Conservation (phyloP, 768 basidiomycete genomes). For the Trametes elegans region DNA sequence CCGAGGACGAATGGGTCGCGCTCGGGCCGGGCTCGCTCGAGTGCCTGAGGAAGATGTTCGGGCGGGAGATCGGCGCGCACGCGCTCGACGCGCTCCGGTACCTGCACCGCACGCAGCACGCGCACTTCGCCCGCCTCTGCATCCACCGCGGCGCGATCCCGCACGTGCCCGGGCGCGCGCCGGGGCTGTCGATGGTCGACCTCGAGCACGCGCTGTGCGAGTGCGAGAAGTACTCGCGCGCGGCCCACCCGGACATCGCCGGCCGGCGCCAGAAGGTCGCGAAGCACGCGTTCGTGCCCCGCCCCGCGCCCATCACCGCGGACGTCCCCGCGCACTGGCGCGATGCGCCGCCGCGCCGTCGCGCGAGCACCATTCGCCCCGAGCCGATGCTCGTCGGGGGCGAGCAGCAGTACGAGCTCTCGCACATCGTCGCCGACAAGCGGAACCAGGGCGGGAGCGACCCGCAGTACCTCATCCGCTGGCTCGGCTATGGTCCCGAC, state of each 20-base stretch:
- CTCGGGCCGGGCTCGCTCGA: conserved; percentile 65
- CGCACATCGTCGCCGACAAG: conserved; percentile 32
- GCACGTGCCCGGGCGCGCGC: conserved; percentile 19
- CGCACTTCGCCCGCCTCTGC: conserved; percentile 61
- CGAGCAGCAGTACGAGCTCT: conserved; percentile 28
- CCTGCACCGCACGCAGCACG: conserved; percentile 55
- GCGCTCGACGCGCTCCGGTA: conserved; percentile 63
- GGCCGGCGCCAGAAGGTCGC: conserved; percentile 36
- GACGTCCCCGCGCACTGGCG: conserved; percentile 28
- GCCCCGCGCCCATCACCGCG: conserved; percentile 24
- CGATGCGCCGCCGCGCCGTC: conserved; percentile 2
- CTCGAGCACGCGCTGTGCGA: conserved; percentile 81
- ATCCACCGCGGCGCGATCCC: conserved; percentile 27
- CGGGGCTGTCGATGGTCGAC: conserved; percentile 58
- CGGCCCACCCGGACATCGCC: conserved; percentile 46
- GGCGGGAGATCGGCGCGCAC: conserved; percentile 36
- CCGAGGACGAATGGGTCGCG: conserved; percentile 66
- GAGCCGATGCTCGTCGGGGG: conserved; percentile 2
- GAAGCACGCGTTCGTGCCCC: conserved; percentile 17
- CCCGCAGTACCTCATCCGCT: conserved; percentile 28
- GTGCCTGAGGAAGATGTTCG: conserved; percentile 71
- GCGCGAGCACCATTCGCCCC: conserved; percentile 10
- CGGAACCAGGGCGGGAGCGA: neutral
- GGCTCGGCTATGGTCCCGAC: conserved; percentile 29
- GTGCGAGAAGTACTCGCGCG: conserved; percentile 72